Evolutionary conservation across 768 basidiomycete species (phyloP), one percentile per base, ranked within the genome.

Genomic region (Pisolithus marmoratus): DNA sequence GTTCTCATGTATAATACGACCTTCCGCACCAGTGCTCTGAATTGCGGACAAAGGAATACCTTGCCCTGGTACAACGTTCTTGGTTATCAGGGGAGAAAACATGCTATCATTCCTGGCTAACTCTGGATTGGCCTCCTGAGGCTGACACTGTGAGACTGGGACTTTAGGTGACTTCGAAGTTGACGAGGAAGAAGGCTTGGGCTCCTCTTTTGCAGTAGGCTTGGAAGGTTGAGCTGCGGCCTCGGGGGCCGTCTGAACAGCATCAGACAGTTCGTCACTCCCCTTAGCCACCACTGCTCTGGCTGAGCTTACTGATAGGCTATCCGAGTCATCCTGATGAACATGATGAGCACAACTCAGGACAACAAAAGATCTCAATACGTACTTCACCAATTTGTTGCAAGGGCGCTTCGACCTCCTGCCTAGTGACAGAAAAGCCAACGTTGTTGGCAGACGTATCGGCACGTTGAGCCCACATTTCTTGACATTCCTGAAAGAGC

Each of bases 381-480:
- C 90, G 53, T 72, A 96, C 88, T 5, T 66, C 72, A 43, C 96
- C 96, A 63, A 78, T 94, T 49, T 73, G 68, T 49, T 68, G 67
- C 72, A 99, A 96, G 56, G 96, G 78, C 40, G 79, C 74, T 59
- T 84, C 78, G 65, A 98, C 95, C 63, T 96, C 90, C 20, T 90
- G 87, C 60, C 92, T 82, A 27, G 84, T 80, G 54, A 88, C 80
- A 60, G 92, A 90, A 44, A 79, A 65, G 66, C 94, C 92, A 60
- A 98, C 69, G 75, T 98, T 98, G 83, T 99, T 98, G 75, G 98
- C 76, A 72, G 96, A 98, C 56, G 98, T 79, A 75, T 98, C 98
- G 67, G 96, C 98, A 77, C 90, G 98, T 61, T 94, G 91, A 26
- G 93, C 76, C 70, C 89, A 92, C 84, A 93, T 90, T 75, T 99